Conservation (phyloP, 2,329 filamentous ascomycete species). For the Paradendryphiella salina region DNA sequence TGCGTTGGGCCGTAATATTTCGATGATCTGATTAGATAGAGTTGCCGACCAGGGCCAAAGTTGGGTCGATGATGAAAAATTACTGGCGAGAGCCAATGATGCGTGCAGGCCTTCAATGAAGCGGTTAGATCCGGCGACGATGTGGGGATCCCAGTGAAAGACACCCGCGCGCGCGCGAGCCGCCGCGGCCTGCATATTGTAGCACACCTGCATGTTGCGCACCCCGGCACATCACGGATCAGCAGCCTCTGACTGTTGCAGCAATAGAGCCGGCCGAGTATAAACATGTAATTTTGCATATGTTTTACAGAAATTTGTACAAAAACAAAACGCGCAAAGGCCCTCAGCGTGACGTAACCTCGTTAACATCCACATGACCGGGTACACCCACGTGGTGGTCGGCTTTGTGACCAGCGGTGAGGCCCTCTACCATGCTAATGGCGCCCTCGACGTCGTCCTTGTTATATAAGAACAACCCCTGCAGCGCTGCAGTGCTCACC, state of each 20-base stretch:
- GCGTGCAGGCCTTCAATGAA: conserved; percentile 6
- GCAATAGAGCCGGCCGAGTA: neutral
- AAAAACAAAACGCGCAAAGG: neutral
- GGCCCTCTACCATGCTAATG: conserved; percentile 73
- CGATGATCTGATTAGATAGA: conserved; percentile 35
- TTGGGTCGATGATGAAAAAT: conserved; percentile 3
- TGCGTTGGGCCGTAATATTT: conserved; percentile 10
- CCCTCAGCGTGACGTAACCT: conserved; percentile 12
- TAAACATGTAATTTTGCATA: neutral
- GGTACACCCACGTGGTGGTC: conserved; percentile 37
- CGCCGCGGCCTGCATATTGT: conserved; percentile 12
- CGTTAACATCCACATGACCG: conserved; percentile 37
- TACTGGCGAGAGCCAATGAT: neutral
- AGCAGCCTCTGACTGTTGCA: neutral
- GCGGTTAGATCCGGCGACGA: conserved; percentile 14
- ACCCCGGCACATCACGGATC: neutral
- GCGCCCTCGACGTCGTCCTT: conserved; percentile 89
- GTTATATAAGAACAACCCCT: conserved; percentile 93
- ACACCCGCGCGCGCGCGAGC: conserved; percentile 12
- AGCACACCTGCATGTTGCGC: conserved; percentile 5
- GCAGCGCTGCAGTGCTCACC: conserved; percentile 85
- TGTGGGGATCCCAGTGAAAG: conserved; percentile 8
- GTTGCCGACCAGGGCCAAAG: conserved; percentile 6
- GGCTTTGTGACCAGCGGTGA: conserved; percentile 46
- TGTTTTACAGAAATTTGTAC: conserved; percentile 6